A percentile compares a stretch with the other conserved stretches of the same genome.
Conservation (phyloP, 139 green algal species). For the Chlorella vulgaris region DNA sequence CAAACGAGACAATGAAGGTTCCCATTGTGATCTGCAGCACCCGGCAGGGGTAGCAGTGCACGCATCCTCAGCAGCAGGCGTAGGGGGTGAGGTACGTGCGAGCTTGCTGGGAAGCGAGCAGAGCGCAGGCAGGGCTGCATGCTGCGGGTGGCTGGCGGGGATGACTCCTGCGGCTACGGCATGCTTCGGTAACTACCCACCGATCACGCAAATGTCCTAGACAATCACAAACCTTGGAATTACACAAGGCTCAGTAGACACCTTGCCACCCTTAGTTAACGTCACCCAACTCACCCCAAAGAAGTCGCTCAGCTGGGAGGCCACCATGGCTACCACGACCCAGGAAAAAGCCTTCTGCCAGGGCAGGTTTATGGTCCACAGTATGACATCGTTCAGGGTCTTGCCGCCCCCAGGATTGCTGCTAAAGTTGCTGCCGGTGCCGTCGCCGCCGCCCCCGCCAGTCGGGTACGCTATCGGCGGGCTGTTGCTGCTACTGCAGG, state of each 20-base stretch:
- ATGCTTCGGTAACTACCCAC: too few relatives aligned
- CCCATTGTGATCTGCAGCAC: constrained; percentile 85
- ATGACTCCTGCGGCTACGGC: too few relatives aligned
- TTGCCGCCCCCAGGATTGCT: not conserved
- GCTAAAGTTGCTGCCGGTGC: constrained; percentile 1
- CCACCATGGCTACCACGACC: constrained; percentile 57
- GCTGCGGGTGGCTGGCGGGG: too few relatives aligned
- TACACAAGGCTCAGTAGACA: too few relatives aligned
- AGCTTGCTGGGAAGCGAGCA: too few relatives aligned
- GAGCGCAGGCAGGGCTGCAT: too few relatives aligned
- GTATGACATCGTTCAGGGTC: constrained; percentile 57
- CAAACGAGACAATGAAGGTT: constrained; percentile 90
- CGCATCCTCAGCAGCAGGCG: not conserved
- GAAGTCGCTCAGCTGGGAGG: constrained; percentile 83
- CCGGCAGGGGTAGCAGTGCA: not conserved
- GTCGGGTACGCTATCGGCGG: not conserved
- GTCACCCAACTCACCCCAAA: constrained; percentile 85
- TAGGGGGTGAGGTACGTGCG: not conserved
- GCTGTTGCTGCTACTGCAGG: not conserved
- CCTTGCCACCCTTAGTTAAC: too few relatives aligned
- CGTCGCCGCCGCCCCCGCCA: not conserved
- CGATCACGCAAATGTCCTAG: too few relatives aligned
- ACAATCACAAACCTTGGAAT: too few relatives aligned
- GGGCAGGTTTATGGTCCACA: constrained; percentile 65
- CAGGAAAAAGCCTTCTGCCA: constrained; percentile 72